These are phyloP conservation scores for Phytophthora syringae DNA, from an alignment of 352 stramenopile genomes.

Conservation along the genomic window DNA sequence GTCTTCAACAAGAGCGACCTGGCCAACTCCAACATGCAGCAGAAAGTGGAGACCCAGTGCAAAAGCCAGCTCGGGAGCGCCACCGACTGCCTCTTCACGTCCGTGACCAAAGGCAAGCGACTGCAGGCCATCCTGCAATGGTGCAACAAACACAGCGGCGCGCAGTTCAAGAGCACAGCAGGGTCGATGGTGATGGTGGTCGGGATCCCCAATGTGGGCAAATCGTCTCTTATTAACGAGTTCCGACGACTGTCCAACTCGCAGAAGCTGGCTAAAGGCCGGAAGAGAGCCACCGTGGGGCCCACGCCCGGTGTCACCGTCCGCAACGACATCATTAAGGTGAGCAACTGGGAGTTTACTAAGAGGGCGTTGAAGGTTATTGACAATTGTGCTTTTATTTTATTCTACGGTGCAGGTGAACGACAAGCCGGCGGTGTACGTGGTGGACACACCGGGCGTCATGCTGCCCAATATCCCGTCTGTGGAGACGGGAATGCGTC, in stretches of 20 bases:
- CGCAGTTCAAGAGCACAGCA: slow-evolving; percentile 87
- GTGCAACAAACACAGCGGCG: slow-evolving; percentile 75
- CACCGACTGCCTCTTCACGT: slow-evolving; percentile 79
- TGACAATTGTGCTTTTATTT: background rate
- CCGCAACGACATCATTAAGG: slow-evolving; percentile 90
- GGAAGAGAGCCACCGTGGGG: slow-evolving; percentile 82
- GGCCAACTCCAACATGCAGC: slow-evolving; percentile 86
- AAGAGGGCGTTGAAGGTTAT: slow-evolving; percentile 12
- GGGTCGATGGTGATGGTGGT: slow-evolving; percentile 90
- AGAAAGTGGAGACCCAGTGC: slow-evolving; percentile 73
- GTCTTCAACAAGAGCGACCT: slow-evolving; percentile 91
- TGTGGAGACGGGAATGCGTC: slow-evolving; percentile 79
- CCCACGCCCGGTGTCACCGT: slow-evolving; percentile 87
- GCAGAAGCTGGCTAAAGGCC: slow-evolving; percentile 78
- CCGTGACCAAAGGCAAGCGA: slow-evolving; percentile 77
- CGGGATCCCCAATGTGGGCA: slow-evolving; percentile 92
- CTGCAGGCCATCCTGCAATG: slow-evolving; percentile 81
- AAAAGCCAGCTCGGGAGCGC: slow-evolving; percentile 38
- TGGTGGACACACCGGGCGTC: slow-evolving; percentile 90
- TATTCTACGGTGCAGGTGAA: slow-evolving; percentile 70
- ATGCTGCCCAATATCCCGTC: slow-evolving; percentile 89
- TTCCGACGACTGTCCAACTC: slow-evolving; percentile 79
- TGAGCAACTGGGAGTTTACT: slow-evolving; percentile 8
- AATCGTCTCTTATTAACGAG: slow-evolving; percentile 91
- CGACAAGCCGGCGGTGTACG: slow-evolving; percentile 86